A percentile compares a stretch with the other conserved stretches of the same genome.
These are phyloP conservation scores for Teunomyces kruisii DNA, from an alignment of 805 yeast species.

Conservation along the genomic window DNA sequence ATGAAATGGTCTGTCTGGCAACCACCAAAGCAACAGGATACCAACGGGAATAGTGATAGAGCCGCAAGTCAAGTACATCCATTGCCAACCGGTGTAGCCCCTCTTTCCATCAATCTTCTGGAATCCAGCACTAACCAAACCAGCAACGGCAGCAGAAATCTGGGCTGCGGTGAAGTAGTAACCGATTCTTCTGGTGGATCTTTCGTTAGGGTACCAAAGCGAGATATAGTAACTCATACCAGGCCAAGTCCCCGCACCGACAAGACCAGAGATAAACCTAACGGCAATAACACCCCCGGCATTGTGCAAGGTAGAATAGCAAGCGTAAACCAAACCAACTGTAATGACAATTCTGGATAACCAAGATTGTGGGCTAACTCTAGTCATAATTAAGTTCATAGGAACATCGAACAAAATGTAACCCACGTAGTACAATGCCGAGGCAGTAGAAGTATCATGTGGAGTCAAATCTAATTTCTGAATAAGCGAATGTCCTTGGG, in stretches of 20 bases:
- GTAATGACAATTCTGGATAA: constrained; percentile 71
- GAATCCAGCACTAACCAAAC: constrained; percentile 83
- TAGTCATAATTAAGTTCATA: constrained; percentile 84
- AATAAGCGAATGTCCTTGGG: constrained; percentile 57
- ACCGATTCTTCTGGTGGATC: constrained; percentile 78
- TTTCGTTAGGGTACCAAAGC: constrained; percentile 79
- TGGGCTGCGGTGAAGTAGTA: constrained; percentile 92
- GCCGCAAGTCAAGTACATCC: constrained; percentile 83
- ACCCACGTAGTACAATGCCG: constrained; percentile 81
- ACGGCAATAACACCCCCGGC: constrained; percentile 65
- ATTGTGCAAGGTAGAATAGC: constrained; percentile 62
- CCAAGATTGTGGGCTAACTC: constrained; percentile 83
- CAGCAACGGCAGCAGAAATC: constrained; percentile 86
- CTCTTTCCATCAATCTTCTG: constrained; percentile 73
- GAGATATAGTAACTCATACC: constrained; percentile 83
- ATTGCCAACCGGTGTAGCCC: constrained; percentile 82
- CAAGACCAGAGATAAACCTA: constrained; percentile 70
- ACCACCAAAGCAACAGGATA: constrained; percentile 70
- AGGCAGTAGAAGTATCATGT: constrained; percentile 68
- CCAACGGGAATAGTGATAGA: constrained; percentile 65
- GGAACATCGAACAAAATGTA: constrained; percentile 84
- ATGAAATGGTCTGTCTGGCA: constrained; percentile 71
- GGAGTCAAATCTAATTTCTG: constrained; percentile 51
- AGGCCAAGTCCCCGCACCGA: constrained; percentile 90
- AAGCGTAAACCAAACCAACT: constrained; percentile 75